Conservation (phyloP, 1,284 basidiomycete species). For the Anthracocystis walkeri region DNA sequence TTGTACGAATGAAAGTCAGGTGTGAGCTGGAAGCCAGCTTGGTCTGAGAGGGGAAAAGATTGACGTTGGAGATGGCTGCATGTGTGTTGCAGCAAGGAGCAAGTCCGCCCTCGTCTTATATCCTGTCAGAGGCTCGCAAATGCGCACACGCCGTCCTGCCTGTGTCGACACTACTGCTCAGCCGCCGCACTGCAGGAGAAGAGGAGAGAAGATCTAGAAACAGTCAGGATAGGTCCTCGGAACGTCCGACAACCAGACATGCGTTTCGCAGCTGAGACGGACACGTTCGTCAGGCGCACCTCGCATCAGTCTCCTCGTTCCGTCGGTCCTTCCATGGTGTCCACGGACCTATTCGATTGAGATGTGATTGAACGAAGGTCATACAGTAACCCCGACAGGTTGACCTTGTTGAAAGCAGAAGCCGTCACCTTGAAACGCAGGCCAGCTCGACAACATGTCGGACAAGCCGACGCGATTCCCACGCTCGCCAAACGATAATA, state of each 20-base stretch:
- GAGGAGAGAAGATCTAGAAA: background rate
- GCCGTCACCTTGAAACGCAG: background rate
- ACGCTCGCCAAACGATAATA: background rate
- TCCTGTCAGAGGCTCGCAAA: background rate
- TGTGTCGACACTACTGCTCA: background rate
- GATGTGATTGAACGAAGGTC: background rate
- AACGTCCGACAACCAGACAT: slow-evolving; percentile 1
- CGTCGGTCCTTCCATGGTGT: background rate
- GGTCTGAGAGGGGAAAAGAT: too few relatives aligned
- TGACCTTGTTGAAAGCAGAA: background rate
- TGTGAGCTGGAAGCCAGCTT: background rate
- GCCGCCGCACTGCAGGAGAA: background rate
- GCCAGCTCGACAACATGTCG: background rate
- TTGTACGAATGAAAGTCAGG: background rate
- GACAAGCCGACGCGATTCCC: slow-evolving; percentile 12
- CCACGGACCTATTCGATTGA: background rate
- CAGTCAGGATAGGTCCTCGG: background rate
- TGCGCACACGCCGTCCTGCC: slow-evolving; percentile 1
- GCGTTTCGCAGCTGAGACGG: too few relatives aligned
- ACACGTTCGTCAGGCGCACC: too few relatives aligned
- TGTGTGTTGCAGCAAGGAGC: background rate
- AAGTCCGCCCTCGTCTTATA: slow-evolving; percentile 4
- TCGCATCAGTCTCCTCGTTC: background rate
- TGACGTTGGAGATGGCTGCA: background rate
- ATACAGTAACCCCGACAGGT: background rate